Percentiles rank a stretch among this genome's conserved stretches.
These are phyloP conservation scores for Dothidotthia symphoricarpi DNA, from an alignment of 2,329 filamentous ascomycete species.

Conservation along the genomic window DNA sequence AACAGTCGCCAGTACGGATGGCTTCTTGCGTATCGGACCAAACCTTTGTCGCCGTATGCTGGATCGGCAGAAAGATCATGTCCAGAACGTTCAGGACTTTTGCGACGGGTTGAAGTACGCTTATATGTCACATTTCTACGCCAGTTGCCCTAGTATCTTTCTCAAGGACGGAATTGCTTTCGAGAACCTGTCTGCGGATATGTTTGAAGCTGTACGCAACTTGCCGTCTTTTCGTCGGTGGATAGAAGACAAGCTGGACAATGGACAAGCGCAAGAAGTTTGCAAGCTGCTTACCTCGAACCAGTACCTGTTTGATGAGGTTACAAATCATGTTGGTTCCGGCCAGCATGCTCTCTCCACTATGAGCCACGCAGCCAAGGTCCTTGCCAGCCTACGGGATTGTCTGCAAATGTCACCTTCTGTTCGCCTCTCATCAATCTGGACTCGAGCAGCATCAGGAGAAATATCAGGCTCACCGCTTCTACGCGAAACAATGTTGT, in stretches of 20 bases:
- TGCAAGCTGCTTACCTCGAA: constrained; percentile 61
- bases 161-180: constrained; percentile 42
- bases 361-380: constrained; percentile 41
- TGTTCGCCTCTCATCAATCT: constrained; percentile 51
- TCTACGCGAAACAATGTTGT: constrained; percentile 55
- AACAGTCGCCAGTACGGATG: constrained; percentile 59
- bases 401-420: constrained; percentile 38
- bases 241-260: constrained; percentile 44
- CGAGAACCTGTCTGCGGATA: constrained; percentile 55
- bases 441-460: constrained; percentile 59
- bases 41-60: constrained; percentile 62
- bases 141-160: constrained; percentile 70
- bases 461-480: constrained; percentile 55
- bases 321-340: constrained; percentile 35
- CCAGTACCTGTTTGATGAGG: constrained; percentile 51
- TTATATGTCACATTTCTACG: constrained; percentile 84
- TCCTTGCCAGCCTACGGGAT: constrained; percentile 41
- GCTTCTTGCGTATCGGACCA: constrained; percentile 63
- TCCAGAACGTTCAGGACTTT: constrained; percentile 72
- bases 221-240: constrained; percentile 61
- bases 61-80: constrained; percentile 72
- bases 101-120: constrained; percentile 71
- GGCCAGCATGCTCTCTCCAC: constrained; percentile 44
- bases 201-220: constrained; percentile 66
- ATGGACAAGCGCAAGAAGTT: constrained; percentile 44